Base-by-base conservation (phyloP, 495 filamentous ascomycete species). In the Beverwykella pulmonaria region DNA sequence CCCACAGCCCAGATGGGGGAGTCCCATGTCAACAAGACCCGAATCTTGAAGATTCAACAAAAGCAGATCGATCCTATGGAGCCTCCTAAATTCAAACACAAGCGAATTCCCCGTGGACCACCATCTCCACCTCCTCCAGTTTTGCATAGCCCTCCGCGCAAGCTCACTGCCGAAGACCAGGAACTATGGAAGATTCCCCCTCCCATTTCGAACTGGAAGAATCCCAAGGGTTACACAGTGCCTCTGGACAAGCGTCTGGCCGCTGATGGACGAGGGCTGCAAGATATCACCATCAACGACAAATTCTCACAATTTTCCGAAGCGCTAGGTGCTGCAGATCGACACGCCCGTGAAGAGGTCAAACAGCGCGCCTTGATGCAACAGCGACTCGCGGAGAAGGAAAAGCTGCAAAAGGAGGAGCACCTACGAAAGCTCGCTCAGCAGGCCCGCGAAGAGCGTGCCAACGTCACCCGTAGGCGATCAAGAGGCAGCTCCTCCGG, bases 31-130 rank as follows among this genome's bases (percentile, higher is more conserved):
- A 94, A 94, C 78, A 93, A 93, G 71, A 92, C 97, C 71, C 88
- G 95, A 14, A 96, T 99, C 67, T 93, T 99, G 86, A 98, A 98
- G 81, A 98, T 99, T 74, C 91, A 97, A 47, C 91, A 97, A 74
- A 82, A 91, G 39, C 94, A 97, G 78, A 86, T 88, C 65, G 94
- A 99, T 81, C 94, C 94, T 0, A 94, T 99, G 90, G 95, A 97
- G 73, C 95, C 95, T 15, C 94, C 94, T 1, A 97, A 97, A 71
- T 97, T 97, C 78, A 98, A 97, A 75, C 90, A 96, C 75, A 97
- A 97, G 81, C 97, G 97, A 82, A 97, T 99, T 65, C 94, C 94
- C 5, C 82, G 95, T 71, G 95, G 94, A 57, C 93, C 95, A 50
- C 93, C 93, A 1, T 92, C 87, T 27, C 94, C 94, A 1, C 94